Evolutionary conservation across 2,329 filamentous ascomycete genomes (phyloP).

Genomic region (Zasmidium cellare): DNA sequence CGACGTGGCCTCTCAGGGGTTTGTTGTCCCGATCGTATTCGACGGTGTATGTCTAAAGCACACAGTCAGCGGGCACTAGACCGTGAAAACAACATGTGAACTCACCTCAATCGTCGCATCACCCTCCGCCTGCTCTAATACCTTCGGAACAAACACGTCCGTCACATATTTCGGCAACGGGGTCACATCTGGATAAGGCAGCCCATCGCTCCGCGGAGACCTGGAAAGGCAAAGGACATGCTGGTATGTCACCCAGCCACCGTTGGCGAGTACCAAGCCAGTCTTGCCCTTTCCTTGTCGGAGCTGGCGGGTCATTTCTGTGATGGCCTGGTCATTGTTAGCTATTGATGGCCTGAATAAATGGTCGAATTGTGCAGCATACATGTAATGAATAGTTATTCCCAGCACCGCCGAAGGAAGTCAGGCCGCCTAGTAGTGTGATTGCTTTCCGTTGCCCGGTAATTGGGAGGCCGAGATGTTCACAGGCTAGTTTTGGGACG

Average conservation of each 20-base stretch:
- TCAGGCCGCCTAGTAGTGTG: slow-evolving; percentile 65
- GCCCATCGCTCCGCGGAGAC: slow-evolving; percentile 39
- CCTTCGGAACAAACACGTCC: slow-evolving; percentile 41
- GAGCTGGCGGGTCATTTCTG: slow-evolving; percentile 57
- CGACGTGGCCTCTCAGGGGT: slow-evolving; percentile 51
- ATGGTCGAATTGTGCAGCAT: slow-evolving; percentile 23
- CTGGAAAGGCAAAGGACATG: slow-evolving; percentile 61
- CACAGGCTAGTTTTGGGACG: slow-evolving; percentile 65
- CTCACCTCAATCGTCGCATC: slow-evolving; percentile 56
- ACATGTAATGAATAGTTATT: slow-evolving; percentile 73
- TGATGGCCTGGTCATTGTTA: slow-evolving; percentile 43
- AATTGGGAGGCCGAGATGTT: slow-evolving; percentile 58
- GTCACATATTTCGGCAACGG: slow-evolving; percentile 46
- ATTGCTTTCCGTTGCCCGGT: slow-evolving; percentile 49
- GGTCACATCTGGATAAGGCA: slow-evolving; percentile 49
- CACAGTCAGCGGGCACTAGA: background rate
- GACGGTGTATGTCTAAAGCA: slow-evolving; percentile 62
- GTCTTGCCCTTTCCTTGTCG: slow-evolving; percentile 46
- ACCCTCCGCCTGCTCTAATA: slow-evolving; percentile 50
- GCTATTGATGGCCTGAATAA: background rate
- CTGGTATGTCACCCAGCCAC: slow-evolving; percentile 66
- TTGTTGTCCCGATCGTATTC: slow-evolving; percentile 55
- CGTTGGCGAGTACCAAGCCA: slow-evolving; percentile 65
- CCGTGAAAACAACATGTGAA: slow-evolving; percentile 8
- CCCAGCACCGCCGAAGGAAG: slow-evolving; percentile 68